These are phyloP conservation scores for Capsicum rhomboideum DNA, from an alignment of 257 asterid genomes.

Conservation along the genomic window DNA sequence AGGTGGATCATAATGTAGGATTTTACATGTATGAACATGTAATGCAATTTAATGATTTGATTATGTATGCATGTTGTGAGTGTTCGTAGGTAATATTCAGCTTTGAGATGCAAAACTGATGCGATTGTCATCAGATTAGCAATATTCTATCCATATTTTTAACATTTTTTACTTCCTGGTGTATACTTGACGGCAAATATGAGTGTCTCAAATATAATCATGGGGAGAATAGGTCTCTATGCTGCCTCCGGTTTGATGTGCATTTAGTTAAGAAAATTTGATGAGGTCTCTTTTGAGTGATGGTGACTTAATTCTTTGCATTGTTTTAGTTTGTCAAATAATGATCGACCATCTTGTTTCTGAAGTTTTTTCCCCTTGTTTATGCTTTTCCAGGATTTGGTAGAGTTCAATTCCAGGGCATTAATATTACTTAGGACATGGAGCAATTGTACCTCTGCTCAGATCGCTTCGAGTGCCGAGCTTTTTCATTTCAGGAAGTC, in stretches of 20 bases:
- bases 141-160: background rate
- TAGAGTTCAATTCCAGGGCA: conserved; percentile 31
- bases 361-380: background rate
- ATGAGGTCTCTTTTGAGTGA: background rate
- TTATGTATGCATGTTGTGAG: background rate
- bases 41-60: background rate
- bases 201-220: background rate
- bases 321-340: background rate
- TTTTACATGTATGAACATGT: background rate
- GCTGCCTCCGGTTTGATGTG: background rate
- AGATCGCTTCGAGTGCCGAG: conserved; percentile 54
- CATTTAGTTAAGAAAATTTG: background rate
- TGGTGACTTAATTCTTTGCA: background rate
- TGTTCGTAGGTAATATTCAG: background rate
- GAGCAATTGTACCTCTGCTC: conserved; percentile 80
- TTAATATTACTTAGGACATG: conserved; percentile 68
- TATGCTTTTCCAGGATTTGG: conserved; percentile 39
- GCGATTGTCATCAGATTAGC: background rate
- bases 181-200: background rate
- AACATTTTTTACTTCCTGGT: background rate
- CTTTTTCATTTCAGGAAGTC: conserved; percentile 76
- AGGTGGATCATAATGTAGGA: background rate
- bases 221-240: background rate
- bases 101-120: background rate
- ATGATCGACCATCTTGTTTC: background rate